These are phyloP conservation scores for Oryza meyeriana DNA, from an alignment of 176 grass and related monocot species.

Conservation along the genomic window DNA sequence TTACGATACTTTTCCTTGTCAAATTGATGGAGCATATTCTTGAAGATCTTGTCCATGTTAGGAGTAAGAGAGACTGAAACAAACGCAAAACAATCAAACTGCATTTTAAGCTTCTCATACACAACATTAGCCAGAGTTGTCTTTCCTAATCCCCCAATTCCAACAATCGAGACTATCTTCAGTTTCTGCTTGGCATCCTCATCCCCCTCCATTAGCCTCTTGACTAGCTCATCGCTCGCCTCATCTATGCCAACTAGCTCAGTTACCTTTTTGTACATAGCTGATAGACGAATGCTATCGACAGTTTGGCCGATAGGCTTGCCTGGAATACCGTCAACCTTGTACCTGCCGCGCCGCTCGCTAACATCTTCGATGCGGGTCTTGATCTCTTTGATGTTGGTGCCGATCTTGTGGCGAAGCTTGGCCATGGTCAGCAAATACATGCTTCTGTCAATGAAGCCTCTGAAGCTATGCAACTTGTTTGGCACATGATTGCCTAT, in stretches of 20 bases:
- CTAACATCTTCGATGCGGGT: background rate
- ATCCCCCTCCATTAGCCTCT: background rate
- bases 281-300: background rate
- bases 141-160: no score
- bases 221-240: background rate
- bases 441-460: background rate
- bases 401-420: background rate
- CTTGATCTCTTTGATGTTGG: background rate
- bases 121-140: no score
- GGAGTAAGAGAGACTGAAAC: background rate
- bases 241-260: background rate
- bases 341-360: constrained; percentile 1
- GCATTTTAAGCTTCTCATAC: no score
- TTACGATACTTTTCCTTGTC: background rate
- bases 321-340: background rate
- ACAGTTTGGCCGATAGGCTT: no score
- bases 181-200: background rate
- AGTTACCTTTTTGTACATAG: background rate
- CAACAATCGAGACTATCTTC: no score
- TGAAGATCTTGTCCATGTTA: background rate
- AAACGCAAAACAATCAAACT: background rate
- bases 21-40: constrained; percentile 8
- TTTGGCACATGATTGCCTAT: accelerated
- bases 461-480: background rate
- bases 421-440: background rate